Evolutionary conservation across 1,284 basidiomycete genomes (phyloP), one percentile per base, ranked within the genome.

Genomic region (Sanguinoderma infundibulare): DNA sequence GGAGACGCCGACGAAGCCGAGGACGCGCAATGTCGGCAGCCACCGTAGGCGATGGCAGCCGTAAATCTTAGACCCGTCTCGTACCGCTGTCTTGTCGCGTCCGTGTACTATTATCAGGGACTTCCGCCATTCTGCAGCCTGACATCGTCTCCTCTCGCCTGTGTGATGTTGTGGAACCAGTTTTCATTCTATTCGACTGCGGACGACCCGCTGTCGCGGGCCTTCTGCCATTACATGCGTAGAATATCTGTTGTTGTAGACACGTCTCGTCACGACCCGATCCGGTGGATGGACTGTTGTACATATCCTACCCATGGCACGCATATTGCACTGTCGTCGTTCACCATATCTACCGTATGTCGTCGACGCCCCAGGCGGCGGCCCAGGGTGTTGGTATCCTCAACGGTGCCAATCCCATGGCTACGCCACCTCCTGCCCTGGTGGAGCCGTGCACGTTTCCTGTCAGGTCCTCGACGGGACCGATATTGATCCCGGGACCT

Each of bases 1-100:
- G 61, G 86, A 89, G 70, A 89, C 87, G 3, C 87, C 87, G 32
- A 89, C 87, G 20, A 79, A 84, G 61, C 86, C 86, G 32, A 81
- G 87, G 54, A 76, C 81, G 70, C 79, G 82, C 64, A 74, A 70
- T 57, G 60, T 66, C 28, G 66, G 70, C n/a, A n/a, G n/a, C 49
- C 70, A 70, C 56, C 73, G 73, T 58, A 68, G 73, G 62, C 72
- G 70, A 62, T 73, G 67, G 67, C 63, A 66, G 40, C 65, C 63
- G 50, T 66, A 66, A 53, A 35, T 32, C 9, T 15, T 40, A 44
- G 26, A 9, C n/a, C 9, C 30, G 20, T 20, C 34, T 17, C 12
- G 12, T 39, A 17, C 26, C 42, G n/a, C 20, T 38, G 14, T 26
- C 36, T 53, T 46, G 17, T 46, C 49, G 49, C 36, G 46, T 49